Evolutionary conservation across 345 rosid genomes (phyloP).

Genomic region (Citrus sinensis): DVS_A1.0 CM039164.1:25787501-25788000

Average conservation of each 20-base stretch:
- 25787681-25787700: neutral
- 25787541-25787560: constrained; percentile 40
- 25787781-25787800: constrained; percentile 27
- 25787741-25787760: constrained; percentile 46
- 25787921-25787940: constrained; percentile 94
- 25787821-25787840: constrained; percentile 50
- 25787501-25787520: constrained; percentile 3
- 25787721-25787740: constrained; percentile 69
- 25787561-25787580: constrained; percentile 87
- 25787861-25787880: constrained; percentile 94
- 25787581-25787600: constrained; percentile 80
- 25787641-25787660: neutral
- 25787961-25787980: neutral
- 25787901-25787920: constrained; percentile 95
- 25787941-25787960: neutral
- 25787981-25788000: neutral
- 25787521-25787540: constrained; percentile 67
- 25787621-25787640: neutral
- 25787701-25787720: constrained; percentile 81
- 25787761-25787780: constrained; percentile 26
- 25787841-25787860: constrained; percentile 96
- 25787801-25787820: constrained; percentile 47
- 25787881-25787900: constrained; percentile 92
- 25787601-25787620: neutral
- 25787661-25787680: neutral